These are phyloP conservation scores for Abortiporus biennis DNA, from an alignment of 1,284 basidiomycete species.

Conservation along the genomic window DNA sequence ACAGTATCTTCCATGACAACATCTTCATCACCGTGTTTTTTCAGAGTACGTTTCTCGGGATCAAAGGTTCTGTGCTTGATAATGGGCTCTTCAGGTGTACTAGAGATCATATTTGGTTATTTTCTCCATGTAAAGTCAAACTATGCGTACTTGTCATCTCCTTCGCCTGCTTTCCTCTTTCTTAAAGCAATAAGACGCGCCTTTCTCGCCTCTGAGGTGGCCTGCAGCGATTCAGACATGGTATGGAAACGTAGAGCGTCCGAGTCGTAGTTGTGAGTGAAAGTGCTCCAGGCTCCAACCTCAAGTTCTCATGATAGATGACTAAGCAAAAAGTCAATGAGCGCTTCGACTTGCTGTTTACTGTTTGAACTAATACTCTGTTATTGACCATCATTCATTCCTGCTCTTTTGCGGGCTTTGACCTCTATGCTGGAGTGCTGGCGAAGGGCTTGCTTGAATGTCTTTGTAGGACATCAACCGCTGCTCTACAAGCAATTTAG, in stretches of 20 bases:
- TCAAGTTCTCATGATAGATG: constrained; percentile 8
- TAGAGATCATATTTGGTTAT: constrained; percentile 10
- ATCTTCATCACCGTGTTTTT: constrained; percentile 58
- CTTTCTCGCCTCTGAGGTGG: constrained; percentile 82
- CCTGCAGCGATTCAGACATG: constrained; percentile 68
- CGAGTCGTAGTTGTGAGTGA: background rate
- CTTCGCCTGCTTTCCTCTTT: constrained; percentile 67
- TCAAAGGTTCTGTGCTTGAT: constrained; percentile 84
- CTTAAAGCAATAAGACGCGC: constrained; percentile 78
- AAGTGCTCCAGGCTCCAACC: background rate
- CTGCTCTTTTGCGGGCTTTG: background rate
- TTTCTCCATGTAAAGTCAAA: constrained; percentile 2
- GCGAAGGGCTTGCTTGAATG: constrained; percentile 31
- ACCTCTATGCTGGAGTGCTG: constrained; percentile 23
- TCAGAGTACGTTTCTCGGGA: constrained; percentile 72
- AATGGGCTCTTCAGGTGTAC: constrained; percentile 38
- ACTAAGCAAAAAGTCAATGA: constrained; percentile 12
- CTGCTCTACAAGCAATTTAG: constrained; percentile 22
- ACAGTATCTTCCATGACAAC: constrained; percentile 77
- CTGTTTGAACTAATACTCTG: background rate
- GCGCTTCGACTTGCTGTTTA: background rate
- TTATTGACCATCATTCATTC: background rate
- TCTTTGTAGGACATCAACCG: constrained; percentile 20
- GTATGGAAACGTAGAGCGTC: constrained; percentile 1
- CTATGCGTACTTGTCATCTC: constrained; percentile 32